Percentiles rank a stretch among this genome's conserved stretches.
Evolutionary conservation across 2,329 filamentous ascomycete species (phyloP).

Genomic region (Epichloe sibirici): DNA sequence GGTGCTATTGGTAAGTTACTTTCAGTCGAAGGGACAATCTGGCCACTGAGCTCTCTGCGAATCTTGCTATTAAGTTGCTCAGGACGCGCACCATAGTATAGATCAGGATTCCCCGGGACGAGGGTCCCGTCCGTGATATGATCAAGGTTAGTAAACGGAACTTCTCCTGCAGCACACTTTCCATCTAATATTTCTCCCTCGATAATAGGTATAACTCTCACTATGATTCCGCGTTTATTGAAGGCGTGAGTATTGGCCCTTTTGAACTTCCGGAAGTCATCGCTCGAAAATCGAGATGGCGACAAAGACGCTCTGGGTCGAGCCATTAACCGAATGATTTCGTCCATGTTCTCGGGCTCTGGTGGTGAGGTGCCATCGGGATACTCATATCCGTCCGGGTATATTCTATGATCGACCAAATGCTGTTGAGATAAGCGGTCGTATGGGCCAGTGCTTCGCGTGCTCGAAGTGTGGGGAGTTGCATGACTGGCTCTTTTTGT

Average conservation of each 20-base stretch:
- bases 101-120: constrained; percentile 18
- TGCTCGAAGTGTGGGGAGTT: background rate
- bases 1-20: constrained; percentile 19
- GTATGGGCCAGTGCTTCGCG: constrained; percentile 10
- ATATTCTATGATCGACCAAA: constrained; percentile 10
- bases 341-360: constrained; percentile 11
- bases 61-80: constrained; percentile 17
- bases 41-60: constrained; percentile 6
- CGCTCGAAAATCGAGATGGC: constrained; percentile 21
- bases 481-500: no score
- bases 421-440: constrained; percentile 12
- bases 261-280: constrained; percentile 12
- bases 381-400: constrained; percentile 8
- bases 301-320: constrained; percentile 21
- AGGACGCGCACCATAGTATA: constrained; percentile 21
- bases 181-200: constrained; percentile 9
- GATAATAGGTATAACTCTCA: constrained; percentile 21
- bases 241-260: constrained; percentile 13
- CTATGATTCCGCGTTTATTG: constrained; percentile 20
- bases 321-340: constrained; percentile 8
- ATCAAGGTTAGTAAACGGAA: constrained; percentile 23
- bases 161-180: constrained; percentile 14
- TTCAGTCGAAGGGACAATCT: constrained; percentile 22
- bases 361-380: constrained; percentile 7
- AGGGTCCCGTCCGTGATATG: constrained; percentile 23